Evolutionary conservation across 2,329 filamentous ascomycete genomes (phyloP).

Genomic region (Paramyrothecium sp.): DNA sequence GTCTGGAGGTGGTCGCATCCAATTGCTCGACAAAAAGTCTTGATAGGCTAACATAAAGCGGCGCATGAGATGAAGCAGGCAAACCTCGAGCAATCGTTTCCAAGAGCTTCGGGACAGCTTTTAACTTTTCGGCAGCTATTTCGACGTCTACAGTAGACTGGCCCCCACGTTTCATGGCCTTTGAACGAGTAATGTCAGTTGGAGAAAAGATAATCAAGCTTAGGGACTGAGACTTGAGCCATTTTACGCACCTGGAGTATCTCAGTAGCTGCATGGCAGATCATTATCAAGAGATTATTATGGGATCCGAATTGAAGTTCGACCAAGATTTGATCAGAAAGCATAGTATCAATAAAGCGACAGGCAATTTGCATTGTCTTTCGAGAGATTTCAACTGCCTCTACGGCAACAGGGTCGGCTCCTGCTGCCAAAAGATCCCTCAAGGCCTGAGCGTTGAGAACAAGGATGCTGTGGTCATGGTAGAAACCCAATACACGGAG

Average conservation of each 20-base stretch:
- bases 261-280: constrained; percentile 21
- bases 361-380: background rate
- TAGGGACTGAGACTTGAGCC: background rate
- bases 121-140: too few species aligned
- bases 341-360: constrained; percentile 6
- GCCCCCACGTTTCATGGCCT: too few species aligned
- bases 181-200: too few species aligned
- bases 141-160: too few species aligned
- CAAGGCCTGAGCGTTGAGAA: constrained; percentile 20
- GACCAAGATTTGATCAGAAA: constrained; percentile 9
- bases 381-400: background rate
- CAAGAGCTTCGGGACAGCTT: too few species aligned
- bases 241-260: constrained; percentile 12
- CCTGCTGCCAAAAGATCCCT: constrained; percentile 13
- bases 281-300: constrained; percentile 22
- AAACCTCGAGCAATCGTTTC: background rate
- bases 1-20: too few species aligned
- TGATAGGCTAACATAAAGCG: background rate
- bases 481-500: constrained; percentile 18
- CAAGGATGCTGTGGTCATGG: constrained; percentile 21
- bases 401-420: background rate
- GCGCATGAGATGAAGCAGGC: background rate
- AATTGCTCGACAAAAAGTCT: too few species aligned
- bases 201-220: too few species aligned
- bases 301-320: constrained; percentile 19